A percentile compares a stretch with the other conserved stretches of the same genome.
Conservation (phyloP, 345 rosid species). For the Corchorus capsularis region DNA sequence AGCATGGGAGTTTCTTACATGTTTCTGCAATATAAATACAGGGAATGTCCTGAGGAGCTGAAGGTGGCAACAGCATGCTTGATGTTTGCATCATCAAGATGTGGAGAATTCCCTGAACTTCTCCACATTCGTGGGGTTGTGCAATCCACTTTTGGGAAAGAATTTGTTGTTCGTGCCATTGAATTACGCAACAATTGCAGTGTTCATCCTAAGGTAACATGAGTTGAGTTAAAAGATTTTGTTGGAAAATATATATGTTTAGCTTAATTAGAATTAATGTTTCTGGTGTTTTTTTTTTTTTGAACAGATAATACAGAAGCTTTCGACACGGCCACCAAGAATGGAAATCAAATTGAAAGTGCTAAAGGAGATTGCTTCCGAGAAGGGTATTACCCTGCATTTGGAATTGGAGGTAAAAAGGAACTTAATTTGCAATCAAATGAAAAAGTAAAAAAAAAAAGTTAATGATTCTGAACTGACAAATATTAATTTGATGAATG, state of each 20-base stretch:
- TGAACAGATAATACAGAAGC: constrained; percentile 47
- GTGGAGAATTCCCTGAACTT: constrained; percentile 61
- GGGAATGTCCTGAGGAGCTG: constrained; percentile 58
- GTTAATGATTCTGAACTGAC: not conserved
- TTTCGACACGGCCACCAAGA: constrained; percentile 39
- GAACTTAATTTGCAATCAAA: not conserved
- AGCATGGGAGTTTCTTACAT: not conserved
- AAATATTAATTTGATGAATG: not conserved
- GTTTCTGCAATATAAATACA: not conserved
- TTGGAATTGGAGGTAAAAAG: constrained; percentile 29
- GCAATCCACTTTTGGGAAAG: constrained; percentile 36
- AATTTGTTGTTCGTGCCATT: constrained; percentile 39
- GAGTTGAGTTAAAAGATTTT: not conserved
- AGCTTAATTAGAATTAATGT: too few relatives aligned
- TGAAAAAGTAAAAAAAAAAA: not conserved
- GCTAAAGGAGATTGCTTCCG: constrained; percentile 39
- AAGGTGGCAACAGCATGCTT: constrained; percentile 54
- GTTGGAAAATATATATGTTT: not conserved
- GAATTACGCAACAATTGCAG: constrained; percentile 41
- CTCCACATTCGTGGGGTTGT: constrained; percentile 39
- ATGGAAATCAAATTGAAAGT: constrained; percentile 41
- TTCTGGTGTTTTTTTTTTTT: constrained; percentile 2
- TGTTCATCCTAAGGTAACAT: constrained; percentile 48
- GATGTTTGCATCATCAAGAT: constrained; percentile 61
- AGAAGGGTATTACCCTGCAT: constrained; percentile 36